A percentile compares a stretch with the other conserved stretches of the same genome.
phyloP scores from a whole-genome alignment of 306 rosid genomes.

The Arachis stenosperma region DNA sequence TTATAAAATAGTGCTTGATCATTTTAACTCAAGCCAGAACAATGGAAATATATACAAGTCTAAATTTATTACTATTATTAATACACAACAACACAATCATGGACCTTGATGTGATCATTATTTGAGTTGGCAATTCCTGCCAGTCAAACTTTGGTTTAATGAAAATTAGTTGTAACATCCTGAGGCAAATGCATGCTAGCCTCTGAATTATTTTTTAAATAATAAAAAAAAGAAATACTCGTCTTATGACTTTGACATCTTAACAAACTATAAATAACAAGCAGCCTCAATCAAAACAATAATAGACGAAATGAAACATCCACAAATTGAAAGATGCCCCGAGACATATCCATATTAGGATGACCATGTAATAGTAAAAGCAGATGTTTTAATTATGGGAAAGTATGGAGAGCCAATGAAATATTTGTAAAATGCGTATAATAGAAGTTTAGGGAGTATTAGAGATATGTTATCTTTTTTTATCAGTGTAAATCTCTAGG shows the following conservation, averaged over 20 bases:
- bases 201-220: too few species aligned
- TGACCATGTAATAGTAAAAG: not conserved
- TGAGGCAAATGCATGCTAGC: not conserved
- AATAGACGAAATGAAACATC: not conserved
- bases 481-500: too few species aligned
- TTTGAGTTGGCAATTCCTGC: slow-evolving; percentile 13
- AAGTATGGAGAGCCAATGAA: too few species aligned
- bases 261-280: not conserved
- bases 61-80: not conserved
- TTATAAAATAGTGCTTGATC: not conserved
- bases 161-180: not conserved
- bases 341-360: too few species aligned
- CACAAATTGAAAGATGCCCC: not conserved
- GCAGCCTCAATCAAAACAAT: not conserved
- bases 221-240: not conserved
- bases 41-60: not conserved
- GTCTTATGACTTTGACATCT: slow-evolving; percentile 27
- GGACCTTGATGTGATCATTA: not conserved
- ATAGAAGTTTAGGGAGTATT: too few species aligned
- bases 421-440: too few species aligned
- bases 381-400: too few species aligned
- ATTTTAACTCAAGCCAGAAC: not conserved
- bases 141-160: slow-evolving; percentile 5
- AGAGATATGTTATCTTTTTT: too few species aligned
- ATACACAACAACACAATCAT: not conserved